These are phyloP conservation scores for Aspergillus sergii DNA, from an alignment of 2,329 filamentous ascomycete species.

Conservation along the genomic window DNA sequence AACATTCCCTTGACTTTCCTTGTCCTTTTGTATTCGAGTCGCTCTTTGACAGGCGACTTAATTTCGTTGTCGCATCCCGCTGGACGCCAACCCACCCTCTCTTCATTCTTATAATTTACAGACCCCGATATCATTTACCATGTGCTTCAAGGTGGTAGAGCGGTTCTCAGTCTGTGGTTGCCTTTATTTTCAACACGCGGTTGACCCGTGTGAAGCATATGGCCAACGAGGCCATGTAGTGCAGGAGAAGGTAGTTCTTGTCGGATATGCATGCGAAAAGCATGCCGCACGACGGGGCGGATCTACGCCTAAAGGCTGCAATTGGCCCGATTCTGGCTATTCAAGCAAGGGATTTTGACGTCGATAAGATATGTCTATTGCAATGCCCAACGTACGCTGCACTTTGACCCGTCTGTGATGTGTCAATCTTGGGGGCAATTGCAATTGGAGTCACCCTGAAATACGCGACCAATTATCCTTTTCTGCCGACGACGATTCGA, in stretches of 20 bases:
- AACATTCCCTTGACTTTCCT: not conserved
- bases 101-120: not conserved
- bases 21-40: slow-evolving; percentile 3
- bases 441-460: not conserved
- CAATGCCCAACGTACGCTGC: not conserved
- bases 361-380: not conserved
- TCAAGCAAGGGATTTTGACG: slow-evolving; percentile 25
- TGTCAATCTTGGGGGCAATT: not conserved
- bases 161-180: slow-evolving; percentile 85
- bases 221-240: slow-evolving; percentile 72
- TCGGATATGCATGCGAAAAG: slow-evolving; percentile 74
- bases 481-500: not conserved
- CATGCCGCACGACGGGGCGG: slow-evolving; percentile 46
- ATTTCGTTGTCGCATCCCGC: not conserved
- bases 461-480: not conserved
- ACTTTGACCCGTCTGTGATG: not conserved
- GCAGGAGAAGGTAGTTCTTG: slow-evolving; percentile 74
- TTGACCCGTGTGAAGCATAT: slow-evolving; percentile 79
- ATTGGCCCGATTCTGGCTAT: slow-evolving; percentile 30
- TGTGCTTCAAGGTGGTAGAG: slow-evolving; percentile 89
- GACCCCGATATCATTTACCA: slow-evolving; percentile 45
- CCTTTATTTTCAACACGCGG: slow-evolving; percentile 82
- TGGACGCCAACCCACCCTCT: slow-evolving; percentile 3
- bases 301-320: slow-evolving; percentile 6
- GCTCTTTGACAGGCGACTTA: slow-evolving; percentile 4